Evolutionary conservation across 2,329 filamentous ascomycete species (phyloP).

Genomic region (Eutypella sp.): DNA sequence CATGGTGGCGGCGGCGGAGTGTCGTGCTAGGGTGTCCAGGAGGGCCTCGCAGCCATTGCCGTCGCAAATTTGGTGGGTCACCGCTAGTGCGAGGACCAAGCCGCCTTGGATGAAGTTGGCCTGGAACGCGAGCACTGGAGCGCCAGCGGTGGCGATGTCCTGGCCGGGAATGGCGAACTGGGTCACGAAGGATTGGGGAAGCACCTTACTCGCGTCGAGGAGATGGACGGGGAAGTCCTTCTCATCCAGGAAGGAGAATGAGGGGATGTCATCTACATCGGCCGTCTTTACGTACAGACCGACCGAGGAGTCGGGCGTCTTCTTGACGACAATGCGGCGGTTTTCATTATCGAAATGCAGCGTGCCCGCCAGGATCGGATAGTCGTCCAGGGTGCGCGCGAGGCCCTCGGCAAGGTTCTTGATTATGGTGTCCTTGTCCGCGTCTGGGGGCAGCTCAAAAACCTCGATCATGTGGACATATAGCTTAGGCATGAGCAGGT

Average conservation of each 20-base stretch:
- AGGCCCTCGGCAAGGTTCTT: constrained; percentile 12
- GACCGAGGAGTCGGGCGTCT: constrained; percentile 8
- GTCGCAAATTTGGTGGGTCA: constrained; percentile 20
- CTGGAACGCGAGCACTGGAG: constrained; percentile 12
- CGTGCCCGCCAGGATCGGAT: constrained; percentile 11
- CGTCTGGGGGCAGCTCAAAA: constrained; percentile 8
- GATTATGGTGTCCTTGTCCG: constrained; percentile 7
- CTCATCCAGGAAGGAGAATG: constrained; percentile 12
- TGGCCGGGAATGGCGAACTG: constrained; percentile 11
- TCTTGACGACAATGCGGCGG: constrained; percentile 14
- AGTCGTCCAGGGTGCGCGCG: constrained; percentile 13
- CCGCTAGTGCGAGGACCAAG: constrained; percentile 20
- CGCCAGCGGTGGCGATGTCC: constrained; percentile 4
- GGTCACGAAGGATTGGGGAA: constrained; percentile 8
- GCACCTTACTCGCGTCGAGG: constrained; percentile 4
- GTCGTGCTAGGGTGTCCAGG: constrained; percentile 21
- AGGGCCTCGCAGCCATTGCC: constrained; percentile 23
- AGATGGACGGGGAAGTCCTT: constrained; percentile 13
- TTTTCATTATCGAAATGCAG: constrained; percentile 10
- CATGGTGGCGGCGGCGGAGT: constrained; percentile 12
- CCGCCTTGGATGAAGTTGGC: constrained; percentile 24
- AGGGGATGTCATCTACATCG: constrained; percentile 9
- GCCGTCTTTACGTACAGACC: constrained; percentile 11
- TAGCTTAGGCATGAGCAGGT: constrained; percentile 23
- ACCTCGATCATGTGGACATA: constrained; percentile 15